These are phyloP conservation scores for Crithidia bombi DNA, from an alignment of 208 protist species.

Conservation along the genomic window DNA sequence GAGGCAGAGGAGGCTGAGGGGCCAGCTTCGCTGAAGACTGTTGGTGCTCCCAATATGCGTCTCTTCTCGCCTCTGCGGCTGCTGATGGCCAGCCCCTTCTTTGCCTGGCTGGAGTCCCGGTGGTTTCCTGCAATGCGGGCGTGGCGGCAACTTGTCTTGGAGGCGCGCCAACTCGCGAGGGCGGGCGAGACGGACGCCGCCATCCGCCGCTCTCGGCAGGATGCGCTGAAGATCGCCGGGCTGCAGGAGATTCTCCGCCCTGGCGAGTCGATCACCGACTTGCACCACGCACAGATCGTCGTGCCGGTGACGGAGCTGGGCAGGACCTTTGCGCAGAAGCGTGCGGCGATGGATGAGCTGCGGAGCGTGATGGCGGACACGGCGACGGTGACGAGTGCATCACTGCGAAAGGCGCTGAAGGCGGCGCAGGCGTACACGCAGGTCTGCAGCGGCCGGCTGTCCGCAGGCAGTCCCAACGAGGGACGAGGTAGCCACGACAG, in stretches of 20 bases:
- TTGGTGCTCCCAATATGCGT: not conserved
- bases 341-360: constrained; percentile 37
- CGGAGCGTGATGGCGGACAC: constrained; percentile 28
- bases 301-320: constrained; percentile 47
- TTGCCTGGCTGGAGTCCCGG: constrained; percentile 61
- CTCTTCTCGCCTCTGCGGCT: constrained; percentile 13
- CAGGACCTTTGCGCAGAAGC: constrained; percentile 32
- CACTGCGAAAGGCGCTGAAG: constrained; percentile 9
- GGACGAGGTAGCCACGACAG: not conserved
- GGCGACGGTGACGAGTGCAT: not conserved
- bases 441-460: constrained; percentile 7
- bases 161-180: constrained; percentile 36
- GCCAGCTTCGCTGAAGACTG: not conserved
- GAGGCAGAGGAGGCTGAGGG: not conserved
- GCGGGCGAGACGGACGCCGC: constrained; percentile 41
- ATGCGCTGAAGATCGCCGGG: constrained; percentile 41
- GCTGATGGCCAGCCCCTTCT: constrained; percentile 50
- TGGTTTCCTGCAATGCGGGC: constrained; percentile 75
- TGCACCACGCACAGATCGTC: constrained; percentile 51
- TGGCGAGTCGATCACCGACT: constrained; percentile 57
- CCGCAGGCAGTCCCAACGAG: not conserved
- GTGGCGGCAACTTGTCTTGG: constrained; percentile 54
- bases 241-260: constrained; percentile 73
- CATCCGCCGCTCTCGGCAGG: constrained; percentile 42
- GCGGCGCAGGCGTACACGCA: constrained; percentile 18